Evolutionary conservation across 805 yeast species (phyloP).

Genomic region (Maudiozyma serrabonitensis): DNA sequence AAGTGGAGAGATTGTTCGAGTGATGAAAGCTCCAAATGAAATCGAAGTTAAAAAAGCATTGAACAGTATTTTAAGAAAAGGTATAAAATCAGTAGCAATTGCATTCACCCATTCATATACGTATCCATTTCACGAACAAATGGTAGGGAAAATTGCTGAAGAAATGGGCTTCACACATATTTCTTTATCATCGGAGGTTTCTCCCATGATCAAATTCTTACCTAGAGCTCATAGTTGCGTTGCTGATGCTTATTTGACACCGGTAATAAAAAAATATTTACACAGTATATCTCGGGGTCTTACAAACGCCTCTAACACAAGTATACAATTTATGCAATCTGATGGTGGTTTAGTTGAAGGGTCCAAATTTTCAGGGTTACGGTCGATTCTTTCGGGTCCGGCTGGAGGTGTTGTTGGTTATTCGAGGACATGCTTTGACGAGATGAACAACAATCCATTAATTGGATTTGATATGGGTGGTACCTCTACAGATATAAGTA

Average conservation of each 20-base stretch:
- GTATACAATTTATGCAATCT: slow-evolving; percentile 84
- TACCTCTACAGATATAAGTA: slow-evolving; percentile 76
- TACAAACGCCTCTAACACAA: slow-evolving; percentile 36
- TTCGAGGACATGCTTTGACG: slow-evolving; percentile 68
- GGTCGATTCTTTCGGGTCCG: slow-evolving; percentile 89
- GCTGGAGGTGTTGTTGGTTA: slow-evolving; percentile 98
- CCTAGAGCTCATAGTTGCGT: slow-evolving; percentile 69
- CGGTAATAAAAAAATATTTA: slow-evolving; percentile 60
- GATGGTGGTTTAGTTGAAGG: slow-evolving; percentile 93
- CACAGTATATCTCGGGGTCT: slow-evolving; percentile 54
- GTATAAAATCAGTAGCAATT: slow-evolving; percentile 61
- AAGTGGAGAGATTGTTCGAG: slow-evolving; percentile 58
- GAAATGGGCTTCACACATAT: slow-evolving; percentile 60
- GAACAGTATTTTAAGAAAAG: slow-evolving; percentile 39
- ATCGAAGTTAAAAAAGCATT: slow-evolving; percentile 35
- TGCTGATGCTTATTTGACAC: slow-evolving; percentile 78
- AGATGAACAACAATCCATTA: slow-evolving; percentile 45
- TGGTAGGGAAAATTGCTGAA: slow-evolving; percentile 50
- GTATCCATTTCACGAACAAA: slow-evolving; percentile 56
- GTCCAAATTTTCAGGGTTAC: slow-evolving; percentile 70
- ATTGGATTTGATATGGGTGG: slow-evolving; percentile 91
- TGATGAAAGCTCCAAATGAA: slow-evolving; percentile 43
- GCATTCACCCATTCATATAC: slow-evolving; percentile 68
- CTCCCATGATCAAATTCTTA: slow-evolving; percentile 73
- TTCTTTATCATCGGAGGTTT: slow-evolving; percentile 56